phyloP scores from a whole-genome alignment of 1,284 basidiomycete species.

The Ganoderma lucidum region DNA sequence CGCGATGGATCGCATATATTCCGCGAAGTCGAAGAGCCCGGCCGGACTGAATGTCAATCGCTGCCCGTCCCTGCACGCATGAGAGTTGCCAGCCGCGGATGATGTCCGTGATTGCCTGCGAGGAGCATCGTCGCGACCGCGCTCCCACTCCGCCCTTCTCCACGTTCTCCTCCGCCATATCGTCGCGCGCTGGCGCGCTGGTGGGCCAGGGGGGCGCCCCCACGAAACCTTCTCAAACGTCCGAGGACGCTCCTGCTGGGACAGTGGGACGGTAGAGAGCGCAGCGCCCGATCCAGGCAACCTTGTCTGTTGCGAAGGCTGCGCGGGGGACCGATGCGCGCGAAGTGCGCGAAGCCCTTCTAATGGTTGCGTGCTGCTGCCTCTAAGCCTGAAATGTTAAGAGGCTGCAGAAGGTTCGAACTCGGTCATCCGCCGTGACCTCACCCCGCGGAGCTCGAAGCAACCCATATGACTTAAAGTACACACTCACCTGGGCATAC shows the following conservation, averaged over 20 bases:
- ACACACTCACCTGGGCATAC: not conserved
- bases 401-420: conserved; percentile 6
- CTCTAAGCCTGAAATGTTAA: conserved; percentile 24
- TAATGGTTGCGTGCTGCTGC: conserved; percentile 15
- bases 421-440: conserved; percentile 8
- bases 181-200: conserved; percentile 3
- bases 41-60: not conserved
- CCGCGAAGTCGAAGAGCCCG: not conserved
- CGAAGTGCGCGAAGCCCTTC: conserved; percentile 6
- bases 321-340: not conserved
- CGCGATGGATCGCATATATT: not conserved
- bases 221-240: conserved; percentile 4
- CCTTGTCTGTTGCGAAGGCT: conserved; percentile 26
- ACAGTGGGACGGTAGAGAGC: conserved; percentile 9
- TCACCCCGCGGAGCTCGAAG: conserved; percentile 1
- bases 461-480: conserved; percentile 3
- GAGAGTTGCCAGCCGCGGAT: conserved; percentile 16
- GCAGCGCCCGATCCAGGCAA: conserved; percentile 25
- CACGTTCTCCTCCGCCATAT: conserved; percentile 1
- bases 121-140: not conserved
- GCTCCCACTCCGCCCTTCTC: conserved; percentile 1
- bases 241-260: conserved; percentile 9
- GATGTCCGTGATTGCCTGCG: conserved; percentile 23
- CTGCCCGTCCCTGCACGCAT: conserved; percentile 9
- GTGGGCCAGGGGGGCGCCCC: not conserved